Conservation (phyloP, 805 yeast species). For the Phaffomyces thermotolerans region DNA sequence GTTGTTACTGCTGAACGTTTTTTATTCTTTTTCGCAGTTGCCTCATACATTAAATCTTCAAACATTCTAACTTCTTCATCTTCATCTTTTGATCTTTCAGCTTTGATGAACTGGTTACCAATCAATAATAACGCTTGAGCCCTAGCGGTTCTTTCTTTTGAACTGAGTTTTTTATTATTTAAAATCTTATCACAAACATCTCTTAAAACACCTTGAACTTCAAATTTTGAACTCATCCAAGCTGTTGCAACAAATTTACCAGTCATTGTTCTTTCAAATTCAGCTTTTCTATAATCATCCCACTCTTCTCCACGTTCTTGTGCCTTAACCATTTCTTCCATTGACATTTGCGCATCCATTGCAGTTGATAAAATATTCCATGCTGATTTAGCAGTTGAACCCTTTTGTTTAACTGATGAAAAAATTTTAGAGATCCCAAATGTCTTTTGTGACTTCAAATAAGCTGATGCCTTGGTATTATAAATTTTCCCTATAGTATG, state of each 20-base stretch:
- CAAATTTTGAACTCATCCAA: conserved; percentile 91
- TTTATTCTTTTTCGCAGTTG: conserved; percentile 27
- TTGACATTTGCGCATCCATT: conserved; percentile 74
- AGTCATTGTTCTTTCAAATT: conserved; percentile 71
- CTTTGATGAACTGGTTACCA: conserved; percentile 60
- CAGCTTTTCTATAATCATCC: conserved; percentile 58
- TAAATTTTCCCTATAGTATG: conserved; percentile 80
- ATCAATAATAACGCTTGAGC: conserved; percentile 74
- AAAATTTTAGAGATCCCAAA: conserved; percentile 83
- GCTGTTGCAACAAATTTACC: conserved; percentile 92
- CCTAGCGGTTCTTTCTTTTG: conserved; percentile 56
- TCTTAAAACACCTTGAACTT: conserved; percentile 69
- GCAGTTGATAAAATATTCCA: conserved; percentile 78
- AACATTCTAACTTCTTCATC: conserved; percentile 87
- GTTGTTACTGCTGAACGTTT: background rate
- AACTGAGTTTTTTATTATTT: conserved; percentile 4
- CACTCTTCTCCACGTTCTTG: conserved; percentile 48
- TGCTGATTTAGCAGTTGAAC: conserved; percentile 75
- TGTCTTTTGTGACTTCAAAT: conserved; percentile 67
- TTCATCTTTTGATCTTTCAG: conserved; percentile 76
- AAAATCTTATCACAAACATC: conserved; percentile 71
- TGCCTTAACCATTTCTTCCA: conserved; percentile 67
- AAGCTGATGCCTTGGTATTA: conserved; percentile 64
- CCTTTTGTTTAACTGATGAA: conserved; percentile 76
- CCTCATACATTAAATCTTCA: conserved; percentile 68